A percentile compares a stretch with the other conserved stretches of the same genome.
Conservation (phyloP, 768 basidiomycete species). For the Mycena crocata region DNA sequence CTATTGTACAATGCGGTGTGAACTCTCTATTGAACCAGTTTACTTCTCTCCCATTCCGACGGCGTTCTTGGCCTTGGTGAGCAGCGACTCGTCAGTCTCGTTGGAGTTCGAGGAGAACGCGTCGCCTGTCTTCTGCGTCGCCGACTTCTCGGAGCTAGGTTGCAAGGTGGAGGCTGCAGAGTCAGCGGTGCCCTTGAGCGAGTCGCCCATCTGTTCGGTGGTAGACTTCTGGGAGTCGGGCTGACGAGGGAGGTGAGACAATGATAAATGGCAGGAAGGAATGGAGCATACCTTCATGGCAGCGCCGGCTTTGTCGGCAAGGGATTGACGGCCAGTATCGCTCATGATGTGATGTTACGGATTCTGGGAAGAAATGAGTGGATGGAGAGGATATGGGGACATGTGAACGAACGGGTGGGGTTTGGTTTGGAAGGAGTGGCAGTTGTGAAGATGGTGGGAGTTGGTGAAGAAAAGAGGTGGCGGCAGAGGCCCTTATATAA, state of each 20-base stretch:
- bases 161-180: slow-evolving; percentile 60
- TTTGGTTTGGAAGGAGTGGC: neutral
- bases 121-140: slow-evolving; percentile 61
- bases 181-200: slow-evolving; percentile 59
- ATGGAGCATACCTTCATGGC: slow-evolving; percentile 59
- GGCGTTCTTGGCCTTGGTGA: slow-evolving; percentile 65
- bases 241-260: slow-evolving; percentile 41
- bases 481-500: neutral
- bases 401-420: neutral
- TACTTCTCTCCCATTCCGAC: slow-evolving; percentile 56
- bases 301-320: slow-evolving; percentile 67
- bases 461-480: neutral
- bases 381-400: neutral
- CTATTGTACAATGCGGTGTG: no score
- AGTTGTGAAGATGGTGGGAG: neutral
- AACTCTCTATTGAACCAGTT: neutral
- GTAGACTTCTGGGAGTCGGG: slow-evolving; percentile 71
- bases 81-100: slow-evolving; percentile 57
- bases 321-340: slow-evolving; percentile 66
- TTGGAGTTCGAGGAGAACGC: slow-evolving; percentile 60
- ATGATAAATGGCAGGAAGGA: neutral
- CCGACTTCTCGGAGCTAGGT: slow-evolving; percentile 68
- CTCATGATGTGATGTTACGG: slow-evolving; percentile 53
- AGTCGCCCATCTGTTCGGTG: slow-evolving; percentile 63
- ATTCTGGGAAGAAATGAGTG: neutral